Evolutionary conservation across 306 rosid species (phyloP), one percentile per base, ranked within the genome.

Genomic region (Hylodesmum podocarpum): DNA sequence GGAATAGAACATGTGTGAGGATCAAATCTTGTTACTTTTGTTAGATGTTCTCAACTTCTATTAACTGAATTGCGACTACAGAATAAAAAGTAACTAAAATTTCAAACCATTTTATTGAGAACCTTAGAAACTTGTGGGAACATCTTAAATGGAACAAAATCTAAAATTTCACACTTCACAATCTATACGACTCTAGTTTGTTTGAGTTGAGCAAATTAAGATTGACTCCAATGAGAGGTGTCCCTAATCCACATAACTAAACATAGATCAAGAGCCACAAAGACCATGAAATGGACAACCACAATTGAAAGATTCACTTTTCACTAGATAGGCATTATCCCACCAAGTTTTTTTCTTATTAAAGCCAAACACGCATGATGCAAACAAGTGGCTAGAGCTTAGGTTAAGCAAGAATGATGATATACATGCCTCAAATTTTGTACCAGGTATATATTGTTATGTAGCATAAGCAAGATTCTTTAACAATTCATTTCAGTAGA

Each of bases 201-300:
- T 27, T 72, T 53, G 50, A 53, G 66, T 37, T 51, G 21, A 58
- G 46, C 19, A 61, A 31, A 44, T 55, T 69, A 34, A 59, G 66
- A 3, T 19, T 9, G 2, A 31, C 37, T 58, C n/a, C 9, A 13
- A 6, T 21, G 2, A 36, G 33, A 27, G 46, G 49, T 28, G 46
- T 50, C 78, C 50, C 28, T 50, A 27, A 7, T 36, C 51, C 43
- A 37, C 7, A 12, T 21, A 41, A 0, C 22, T 33, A 19, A 70
- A 33, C 49, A 24, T 11, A 50, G 47, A 24, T 71, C 27, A 12
- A 70, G 72, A 55, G 37, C 58, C 28, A 65, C 39, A 66, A 40
- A 76, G 73, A 70, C 33, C 37, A 86, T 33, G 83, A 77, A 80
- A 62, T 58, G 29, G 77, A 83, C 81, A 73, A 68, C 61, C 84